Evolutionary conservation across 352 stramenopile species (phyloP).

Genomic region (Blastocystis sp.): DNA sequence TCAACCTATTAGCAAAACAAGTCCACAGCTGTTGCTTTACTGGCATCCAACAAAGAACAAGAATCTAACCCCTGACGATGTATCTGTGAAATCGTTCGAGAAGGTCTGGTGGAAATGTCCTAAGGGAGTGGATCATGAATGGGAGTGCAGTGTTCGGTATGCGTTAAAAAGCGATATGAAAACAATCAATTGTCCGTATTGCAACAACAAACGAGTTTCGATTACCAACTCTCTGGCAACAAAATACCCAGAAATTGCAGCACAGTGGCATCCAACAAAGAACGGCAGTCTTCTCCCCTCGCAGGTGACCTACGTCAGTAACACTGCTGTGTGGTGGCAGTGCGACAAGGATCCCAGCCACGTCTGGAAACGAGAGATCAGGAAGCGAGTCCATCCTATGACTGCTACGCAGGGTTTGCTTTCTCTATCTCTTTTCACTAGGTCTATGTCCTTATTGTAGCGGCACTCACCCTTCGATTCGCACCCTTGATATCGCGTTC

Average conservation of each 20-base stretch:
- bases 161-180: slow-evolving; percentile 9
- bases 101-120: slow-evolving; percentile 60
- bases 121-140: slow-evolving; percentile 57
- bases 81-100: slow-evolving; percentile 39
- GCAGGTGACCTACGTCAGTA: neutral
- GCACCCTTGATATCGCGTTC: neutral
- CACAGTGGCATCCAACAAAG: slow-evolving; percentile 55
- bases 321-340: slow-evolving; percentile 50
- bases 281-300: slow-evolving; percentile 45
- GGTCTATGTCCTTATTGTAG: slow-evolving; percentile 34
- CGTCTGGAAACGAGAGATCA: slow-evolving; percentile 35
- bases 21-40: slow-evolving; percentile 12
- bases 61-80: neutral
- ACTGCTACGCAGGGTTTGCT: neutral
- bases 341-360: slow-evolving; percentile 29
- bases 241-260: slow-evolving; percentile 47
- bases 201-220: slow-evolving; percentile 49
- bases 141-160: slow-evolving; percentile 29
- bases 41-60: slow-evolving; percentile 61
- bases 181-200: slow-evolving; percentile 27
- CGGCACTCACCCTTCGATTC: neutral
- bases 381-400: slow-evolving; percentile 19
- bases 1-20: slow-evolving; percentile 14
- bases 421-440: neutral
- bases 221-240: slow-evolving; percentile 46